phyloP scores from a whole-genome alignment of 2,329 filamentous ascomycete genomes.

The Colletotrichum melonis region DNA sequence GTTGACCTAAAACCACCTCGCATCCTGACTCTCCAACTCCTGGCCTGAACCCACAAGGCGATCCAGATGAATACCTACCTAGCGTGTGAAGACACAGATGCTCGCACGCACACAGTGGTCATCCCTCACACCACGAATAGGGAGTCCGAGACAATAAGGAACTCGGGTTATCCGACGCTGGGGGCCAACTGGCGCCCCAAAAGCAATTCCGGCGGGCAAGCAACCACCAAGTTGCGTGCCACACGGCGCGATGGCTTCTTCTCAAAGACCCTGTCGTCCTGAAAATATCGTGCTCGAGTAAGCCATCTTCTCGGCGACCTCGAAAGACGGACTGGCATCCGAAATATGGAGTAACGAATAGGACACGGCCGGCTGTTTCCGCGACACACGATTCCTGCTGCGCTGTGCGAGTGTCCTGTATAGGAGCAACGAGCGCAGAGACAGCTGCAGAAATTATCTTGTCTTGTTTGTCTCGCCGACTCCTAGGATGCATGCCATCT shows the following conservation, averaged over 20 bases:
- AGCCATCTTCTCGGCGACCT: background rate
- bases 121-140: background rate
- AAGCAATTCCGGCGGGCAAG: slow-evolving; percentile 14
- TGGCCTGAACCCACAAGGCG: slow-evolving; percentile 1
- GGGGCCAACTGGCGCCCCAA: background rate
- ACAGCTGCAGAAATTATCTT: background rate
- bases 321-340: background rate
- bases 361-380: background rate
- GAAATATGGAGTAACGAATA: background rate
- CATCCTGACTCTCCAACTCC: background rate
- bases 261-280: background rate
- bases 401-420: background rate
- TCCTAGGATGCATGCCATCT: background rate
- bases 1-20: background rate
- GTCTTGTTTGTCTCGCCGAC: background rate
- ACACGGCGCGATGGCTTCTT: background rate
- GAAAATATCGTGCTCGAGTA: background rate
- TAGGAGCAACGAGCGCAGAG: background rate
- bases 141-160: slow-evolving; percentile 23
- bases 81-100: slow-evolving; percentile 12
- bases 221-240: slow-evolving; percentile 8
- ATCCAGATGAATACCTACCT: slow-evolving; percentile 19
- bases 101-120: background rate
- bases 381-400: background rate
- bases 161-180: slow-evolving; percentile 1